Evolutionary conservation across 73 alveolate species (phyloP), one percentile per base, ranked within the genome.

Genomic region (Uronychia setigera): DNA sequence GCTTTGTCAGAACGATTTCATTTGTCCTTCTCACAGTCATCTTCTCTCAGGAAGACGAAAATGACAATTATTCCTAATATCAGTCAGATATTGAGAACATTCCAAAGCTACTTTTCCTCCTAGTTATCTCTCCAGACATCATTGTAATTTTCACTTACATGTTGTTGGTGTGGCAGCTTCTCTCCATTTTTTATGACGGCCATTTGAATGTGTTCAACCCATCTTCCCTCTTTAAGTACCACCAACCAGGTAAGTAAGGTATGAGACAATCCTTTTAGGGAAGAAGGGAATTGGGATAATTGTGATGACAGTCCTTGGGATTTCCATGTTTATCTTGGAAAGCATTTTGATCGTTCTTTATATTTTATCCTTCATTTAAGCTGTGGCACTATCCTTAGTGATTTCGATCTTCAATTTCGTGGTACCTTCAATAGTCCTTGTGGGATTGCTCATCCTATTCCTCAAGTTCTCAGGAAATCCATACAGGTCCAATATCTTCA

Each of bases 381-480:
- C 91, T 14, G 58, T 31, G 31, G 91, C 86, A 9, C 31, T 85
- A 46, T 85, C 91, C 25, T 77, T 77, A 11, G 91, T 74, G 33
- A 35, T 83, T 31, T 77, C 81, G 27, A 32, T 85, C 35, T 57
- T 85, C 27, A 85, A 85, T 33, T 78, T 85, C 57, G 77, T 85
- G 0, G 85, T 82, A 0, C 80, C 91, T 0, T 67, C 86, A 25
- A 32, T 78, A 26, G 86, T 85, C 14, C 77, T 81, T 74, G 33
- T 59, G 9, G 76, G 33, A 29, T 27, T 85, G 31, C 34, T 85
- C 28, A 33, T 78, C 29, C 34, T 74, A 26, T 74, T 81, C 26
- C 0, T 85, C 46, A 77, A 26, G 59, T 85, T 77, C 46, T 77
- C 87, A 28, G 91, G 91, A 35, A 77, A 79, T 27, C 91, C 91